These are phyloP conservation scores for Trypanosoma conorhini DNA, from an alignment of 208 protist species.

Conservation along the genomic window DNA sequence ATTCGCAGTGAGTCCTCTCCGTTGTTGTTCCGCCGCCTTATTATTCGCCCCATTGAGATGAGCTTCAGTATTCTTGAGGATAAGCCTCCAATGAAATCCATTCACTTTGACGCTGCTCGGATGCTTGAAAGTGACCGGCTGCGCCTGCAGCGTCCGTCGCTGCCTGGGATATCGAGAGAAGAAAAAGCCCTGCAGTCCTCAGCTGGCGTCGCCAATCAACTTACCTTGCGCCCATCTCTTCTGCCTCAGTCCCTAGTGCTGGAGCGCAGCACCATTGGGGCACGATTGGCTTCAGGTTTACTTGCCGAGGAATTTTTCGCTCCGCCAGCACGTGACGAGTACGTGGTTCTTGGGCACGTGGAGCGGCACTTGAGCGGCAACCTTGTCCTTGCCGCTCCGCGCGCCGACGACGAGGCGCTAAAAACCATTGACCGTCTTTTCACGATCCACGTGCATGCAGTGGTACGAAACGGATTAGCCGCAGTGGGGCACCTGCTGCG, in stretches of 20 bases:
- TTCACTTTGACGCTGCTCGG: conserved; percentile 76
- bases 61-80: conserved; percentile 76
- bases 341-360: conserved; percentile 69
- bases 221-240: conserved; percentile 20
- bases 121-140: conserved; percentile 69
- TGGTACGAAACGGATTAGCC: conserved; percentile 54
- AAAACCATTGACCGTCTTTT: conserved; percentile 63
- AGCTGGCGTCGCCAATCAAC: background rate
- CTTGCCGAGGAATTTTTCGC: conserved; percentile 74
- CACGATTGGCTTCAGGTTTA: conserved; percentile 51
- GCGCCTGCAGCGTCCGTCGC: conserved; percentile 12
- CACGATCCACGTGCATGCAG: conserved; percentile 66
- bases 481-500: conserved; percentile 72
- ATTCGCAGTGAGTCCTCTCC: conserved; percentile 51
- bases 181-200: background rate
- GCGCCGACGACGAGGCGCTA: conserved; percentile 40
- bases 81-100: conserved; percentile 54
- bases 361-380: conserved; percentile 50
- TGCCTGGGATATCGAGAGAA: background rate
- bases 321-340: conserved; percentile 50
- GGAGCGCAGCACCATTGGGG: conserved; percentile 60
- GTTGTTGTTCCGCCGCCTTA: conserved; percentile 75
- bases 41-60: conserved; percentile 64
- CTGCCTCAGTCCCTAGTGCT: conserved; percentile 39
- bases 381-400: conserved; percentile 51